phyloP scores from a whole-genome alignment of 2,329 filamentous ascomycete species.

The Penicillium sp. region DNA sequence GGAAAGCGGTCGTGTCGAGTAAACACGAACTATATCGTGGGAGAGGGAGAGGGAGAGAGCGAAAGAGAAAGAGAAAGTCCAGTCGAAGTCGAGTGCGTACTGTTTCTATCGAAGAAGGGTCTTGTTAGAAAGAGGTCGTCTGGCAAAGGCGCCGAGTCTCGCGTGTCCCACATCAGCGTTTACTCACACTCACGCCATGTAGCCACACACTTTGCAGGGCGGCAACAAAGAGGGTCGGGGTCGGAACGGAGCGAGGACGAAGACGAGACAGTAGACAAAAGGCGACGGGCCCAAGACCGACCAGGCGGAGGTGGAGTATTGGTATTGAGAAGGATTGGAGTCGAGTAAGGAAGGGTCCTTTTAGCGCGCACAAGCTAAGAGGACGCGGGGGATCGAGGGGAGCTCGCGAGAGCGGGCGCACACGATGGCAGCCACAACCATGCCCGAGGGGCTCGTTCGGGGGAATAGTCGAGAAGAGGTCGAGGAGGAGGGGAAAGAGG shows the following conservation, averaged over 20 bases:
- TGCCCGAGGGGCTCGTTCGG: background rate
- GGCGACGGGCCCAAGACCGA: no score
- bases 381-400: constrained; percentile 20
- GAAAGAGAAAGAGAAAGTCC: constrained; percentile 12
- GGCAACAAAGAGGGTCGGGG: constrained; percentile 1
- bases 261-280: background rate
- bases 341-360: constrained; percentile 1
- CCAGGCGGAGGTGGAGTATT: constrained; percentile 4
- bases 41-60: background rate
- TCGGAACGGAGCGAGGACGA: background rate
- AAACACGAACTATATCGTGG: background rate
- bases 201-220: constrained; percentile 8
- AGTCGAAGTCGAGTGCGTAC: background rate
- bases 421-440: constrained; percentile 3
- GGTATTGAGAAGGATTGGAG: constrained; percentile 1
- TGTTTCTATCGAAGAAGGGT: background rate
- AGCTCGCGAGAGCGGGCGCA: constrained; percentile 5
- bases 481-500: constrained; percentile 17
- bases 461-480: constrained; percentile 38
- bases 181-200: constrained; percentile 30
- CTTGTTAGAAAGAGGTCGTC: background rate
- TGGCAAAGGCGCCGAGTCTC: background rate
- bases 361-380: constrained; percentile 17
- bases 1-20: background rate
- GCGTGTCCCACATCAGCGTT: constrained; percentile 1